These are phyloP conservation scores for Talaromyces liani DNA, from an alignment of 495 filamentous ascomycete species.

Conservation along the genomic window DNA sequence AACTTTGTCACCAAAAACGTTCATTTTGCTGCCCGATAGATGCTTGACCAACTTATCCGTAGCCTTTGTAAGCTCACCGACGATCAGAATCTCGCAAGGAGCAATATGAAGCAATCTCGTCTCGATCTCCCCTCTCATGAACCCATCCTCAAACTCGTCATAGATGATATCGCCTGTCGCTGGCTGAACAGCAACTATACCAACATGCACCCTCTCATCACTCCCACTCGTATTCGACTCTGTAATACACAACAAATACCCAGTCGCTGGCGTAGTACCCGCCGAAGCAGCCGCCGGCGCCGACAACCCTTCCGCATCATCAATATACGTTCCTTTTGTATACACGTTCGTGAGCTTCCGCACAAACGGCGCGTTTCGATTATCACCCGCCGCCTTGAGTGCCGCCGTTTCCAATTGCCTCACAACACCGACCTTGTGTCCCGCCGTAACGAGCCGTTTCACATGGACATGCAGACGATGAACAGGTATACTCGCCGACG, in stretches of 20 bases:
- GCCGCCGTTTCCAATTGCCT: constrained; percentile 98
- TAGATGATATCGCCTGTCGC: constrained; percentile 94
- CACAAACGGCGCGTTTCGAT: constrained; percentile 85
- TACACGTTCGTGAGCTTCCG: constrained; percentile 94
- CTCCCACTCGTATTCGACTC: constrained; percentile 82
- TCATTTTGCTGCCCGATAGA: constrained; percentile 79
- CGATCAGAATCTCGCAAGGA: constrained; percentile 93
- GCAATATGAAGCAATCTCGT: constrained; percentile 90
- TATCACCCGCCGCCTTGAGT: constrained; percentile 92
- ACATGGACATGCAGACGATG: constrained; percentile 92
- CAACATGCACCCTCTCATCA: constrained; percentile 89
- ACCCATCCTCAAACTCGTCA: constrained; percentile 94
- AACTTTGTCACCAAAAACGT: constrained; percentile 86
- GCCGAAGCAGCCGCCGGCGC: constrained; percentile 36
- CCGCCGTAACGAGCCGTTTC: constrained; percentile 84
- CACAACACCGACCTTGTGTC: constrained; percentile 94
- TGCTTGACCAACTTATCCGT: constrained; percentile 91
- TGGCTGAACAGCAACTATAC: constrained; percentile 91
- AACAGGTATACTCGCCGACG: constrained; percentile 90
- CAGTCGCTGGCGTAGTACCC: constrained; percentile 64
- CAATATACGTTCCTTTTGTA: constrained; percentile 97
- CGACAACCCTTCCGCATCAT: constrained; percentile 81
- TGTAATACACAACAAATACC: constrained; percentile 88
- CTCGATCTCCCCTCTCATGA: constrained; percentile 96
- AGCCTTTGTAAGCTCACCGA: constrained; percentile 84